Evolutionary conservation across 2,329 filamentous ascomycete genomes (phyloP).

Genomic region (Colletotrichum cordylinicola): DNA sequence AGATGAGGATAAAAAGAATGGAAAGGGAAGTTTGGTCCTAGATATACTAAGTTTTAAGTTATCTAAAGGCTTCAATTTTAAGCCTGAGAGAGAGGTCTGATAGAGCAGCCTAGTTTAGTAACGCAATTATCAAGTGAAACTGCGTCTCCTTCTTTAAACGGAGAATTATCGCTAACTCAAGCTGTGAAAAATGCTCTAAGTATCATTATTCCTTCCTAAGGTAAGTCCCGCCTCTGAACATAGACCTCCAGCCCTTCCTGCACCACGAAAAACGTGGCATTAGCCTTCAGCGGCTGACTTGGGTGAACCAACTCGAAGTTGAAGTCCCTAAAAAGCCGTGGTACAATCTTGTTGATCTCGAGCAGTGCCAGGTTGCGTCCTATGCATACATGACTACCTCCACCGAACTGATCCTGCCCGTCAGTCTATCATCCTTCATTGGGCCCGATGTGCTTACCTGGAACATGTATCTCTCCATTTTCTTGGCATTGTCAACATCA

Average conservation of each 20-base stretch:
- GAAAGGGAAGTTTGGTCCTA: too few species aligned
- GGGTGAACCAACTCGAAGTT: slow-evolving; percentile 58
- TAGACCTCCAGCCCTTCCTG: slow-evolving; percentile 62
- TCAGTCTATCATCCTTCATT: not conserved
- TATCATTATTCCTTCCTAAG: not conserved
- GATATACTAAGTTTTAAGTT: not conserved
- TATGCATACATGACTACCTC: slow-evolving; percentile 60
- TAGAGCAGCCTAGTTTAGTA: not conserved
- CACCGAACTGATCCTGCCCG: slow-evolving; percentile 50
- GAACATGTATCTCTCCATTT: slow-evolving; percentile 62
- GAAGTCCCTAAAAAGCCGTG: slow-evolving; percentile 59
- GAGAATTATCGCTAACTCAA: not conserved
- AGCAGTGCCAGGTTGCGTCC: slow-evolving; percentile 59
- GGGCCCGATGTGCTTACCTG: slow-evolving; percentile 44
- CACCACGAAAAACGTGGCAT: slow-evolving; percentile 65
- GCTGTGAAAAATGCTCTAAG: not conserved
- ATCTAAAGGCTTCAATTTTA: not conserved
- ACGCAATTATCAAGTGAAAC: too few species aligned
- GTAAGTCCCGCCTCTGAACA: slow-evolving; percentile 35
- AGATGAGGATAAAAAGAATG: not conserved
- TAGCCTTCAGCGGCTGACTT: slow-evolving; percentile 53
- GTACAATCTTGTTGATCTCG: slow-evolving; percentile 65
- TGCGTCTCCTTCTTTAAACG: not conserved
- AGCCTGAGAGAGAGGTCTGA: not conserved
- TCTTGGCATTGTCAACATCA: slow-evolving; percentile 45